Evolutionary conservation across 257 asterid species (phyloP), one percentile per base, ranked within the genome.

Genomic region (Linderniella brevidens): DNA sequence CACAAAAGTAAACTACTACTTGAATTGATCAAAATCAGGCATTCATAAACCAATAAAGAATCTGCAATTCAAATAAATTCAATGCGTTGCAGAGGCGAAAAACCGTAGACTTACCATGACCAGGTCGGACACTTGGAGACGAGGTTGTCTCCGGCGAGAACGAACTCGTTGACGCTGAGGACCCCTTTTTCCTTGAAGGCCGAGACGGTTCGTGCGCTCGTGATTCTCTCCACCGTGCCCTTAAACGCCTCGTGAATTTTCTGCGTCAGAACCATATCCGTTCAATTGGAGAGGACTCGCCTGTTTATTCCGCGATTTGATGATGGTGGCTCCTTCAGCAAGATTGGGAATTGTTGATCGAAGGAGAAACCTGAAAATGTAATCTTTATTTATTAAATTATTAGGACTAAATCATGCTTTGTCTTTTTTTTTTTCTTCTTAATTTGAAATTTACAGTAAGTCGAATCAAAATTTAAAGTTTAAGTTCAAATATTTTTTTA

Each of bases 141-240:
- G 32, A 25, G 99, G 58, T 90, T 90, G 53, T 90, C 99, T 29
- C 99, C 99, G 62, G 99, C 99, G 64, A 79, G 56, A 62, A 85
- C 60, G 64, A 90, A 90, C 67, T 90, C 99, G 49, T 67, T 72
- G 77, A 81, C 66, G 79, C 92, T 90, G 43, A 90, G 92, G 37
- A 90, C 96, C 48, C 99, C 99, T 60, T 85, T 90, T 53, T 85
- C 99, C 63, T 85, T 90, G 77, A 85, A 90, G 52, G 94, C 99
- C 16, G 99, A 85, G 43, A 85, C 94, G 49, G 96, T 90, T 53
- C 99, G 83, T 45, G 83, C 86, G 57, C 68, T 79, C 7, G 99
- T 81, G 17, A 90, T 81, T 41, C 94, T 78, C 82, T 85, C 99
- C 55, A 90, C 86, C 32, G 94, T 73, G 37, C 88, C 93, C 66